phyloP scores from a whole-genome alignment of 495 filamentous ascomycete genomes.

The Aspergillus carlsbadensis region DNA sequence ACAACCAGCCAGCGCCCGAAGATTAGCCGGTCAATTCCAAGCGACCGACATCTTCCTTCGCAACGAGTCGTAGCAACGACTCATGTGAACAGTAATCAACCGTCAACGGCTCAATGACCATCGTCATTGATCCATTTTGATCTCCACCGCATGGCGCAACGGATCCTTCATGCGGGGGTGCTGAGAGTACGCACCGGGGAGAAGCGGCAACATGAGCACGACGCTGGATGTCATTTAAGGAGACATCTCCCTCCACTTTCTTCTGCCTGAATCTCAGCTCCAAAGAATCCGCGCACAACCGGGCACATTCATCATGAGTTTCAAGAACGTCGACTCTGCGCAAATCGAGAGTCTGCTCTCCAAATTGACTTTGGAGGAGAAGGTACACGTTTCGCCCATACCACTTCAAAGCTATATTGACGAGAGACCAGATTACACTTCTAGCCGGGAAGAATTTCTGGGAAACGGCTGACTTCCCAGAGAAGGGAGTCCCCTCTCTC shows the following conservation, averaged over 20 bases:
- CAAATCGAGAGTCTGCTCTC: slow-evolving; percentile 5
- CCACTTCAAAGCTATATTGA: background rate
- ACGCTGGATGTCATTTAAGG: background rate
- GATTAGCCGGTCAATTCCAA: background rate
- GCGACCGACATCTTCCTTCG: background rate
- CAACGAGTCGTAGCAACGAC: background rate
- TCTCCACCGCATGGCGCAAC: background rate
- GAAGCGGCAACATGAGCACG: background rate
- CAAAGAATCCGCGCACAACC: background rate
- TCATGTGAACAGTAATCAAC: background rate
- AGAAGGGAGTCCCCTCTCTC: slow-evolving; percentile 1
- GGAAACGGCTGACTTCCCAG: slow-evolving; percentile 2
- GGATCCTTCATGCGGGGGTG: background rate
- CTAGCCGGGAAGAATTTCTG: slow-evolving; percentile 6
- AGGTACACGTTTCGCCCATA: background rate
- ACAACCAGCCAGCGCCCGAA: no score
- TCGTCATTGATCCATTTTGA: background rate
- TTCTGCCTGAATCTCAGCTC: background rate
- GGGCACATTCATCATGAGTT: background rate
- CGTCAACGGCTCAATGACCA: background rate
- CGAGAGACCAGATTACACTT: background rate
- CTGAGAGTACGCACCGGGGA: background rate
- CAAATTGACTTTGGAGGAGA: slow-evolving; percentile 5
- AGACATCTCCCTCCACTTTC: background rate
- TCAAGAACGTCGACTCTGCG: background rate